A percentile compares a stretch with the other conserved stretches of the same genome.
Evolutionary conservation across 495 filamentous ascomycete genomes (phyloP).

Genomic region (Rostrohypoxylon terebratum): DNA sequence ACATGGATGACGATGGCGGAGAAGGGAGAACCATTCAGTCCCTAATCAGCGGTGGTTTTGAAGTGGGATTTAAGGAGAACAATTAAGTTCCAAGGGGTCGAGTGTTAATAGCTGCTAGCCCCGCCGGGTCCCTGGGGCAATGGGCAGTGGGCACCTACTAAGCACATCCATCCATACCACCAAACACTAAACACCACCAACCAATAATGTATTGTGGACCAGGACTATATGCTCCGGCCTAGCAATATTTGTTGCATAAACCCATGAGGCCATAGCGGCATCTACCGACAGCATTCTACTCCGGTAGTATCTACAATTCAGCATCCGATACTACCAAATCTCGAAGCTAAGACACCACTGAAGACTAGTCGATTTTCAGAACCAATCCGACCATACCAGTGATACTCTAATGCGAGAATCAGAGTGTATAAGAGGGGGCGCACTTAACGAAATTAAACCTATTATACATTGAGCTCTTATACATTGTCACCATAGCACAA

Average conservation of each 20-base stretch:
- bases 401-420: neutral
- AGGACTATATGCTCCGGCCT: slow-evolving; percentile 37
- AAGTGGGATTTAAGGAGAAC: slow-evolving; percentile 27
- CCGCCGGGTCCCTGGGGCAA: slow-evolving; percentile 30
- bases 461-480: too few relatives aligned
- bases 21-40: slow-evolving; percentile 1
- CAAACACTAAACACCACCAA: too few relatives aligned
- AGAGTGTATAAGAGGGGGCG: neutral
- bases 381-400: neutral
- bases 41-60: slow-evolving; percentile 5
- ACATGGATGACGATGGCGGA: slow-evolving; percentile 7
- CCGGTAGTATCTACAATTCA: neutral
- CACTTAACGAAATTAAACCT: neutral
- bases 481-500: neutral
- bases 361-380: neutral
- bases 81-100: slow-evolving; percentile 13
- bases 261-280: slow-evolving; percentile 22
- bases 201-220: slow-evolving; percentile 27
- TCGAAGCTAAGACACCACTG: neutral
- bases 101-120: slow-evolving; percentile 17
- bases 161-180: slow-evolving; percentile 13
- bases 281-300: slow-evolving; percentile 23
- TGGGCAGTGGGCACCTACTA: neutral
- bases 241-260: neutral
- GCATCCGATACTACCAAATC: slow-evolving; percentile 14